Conservation (phyloP, 2,329 filamentous ascomycete species). For the Fusarium foetens region DNA sequence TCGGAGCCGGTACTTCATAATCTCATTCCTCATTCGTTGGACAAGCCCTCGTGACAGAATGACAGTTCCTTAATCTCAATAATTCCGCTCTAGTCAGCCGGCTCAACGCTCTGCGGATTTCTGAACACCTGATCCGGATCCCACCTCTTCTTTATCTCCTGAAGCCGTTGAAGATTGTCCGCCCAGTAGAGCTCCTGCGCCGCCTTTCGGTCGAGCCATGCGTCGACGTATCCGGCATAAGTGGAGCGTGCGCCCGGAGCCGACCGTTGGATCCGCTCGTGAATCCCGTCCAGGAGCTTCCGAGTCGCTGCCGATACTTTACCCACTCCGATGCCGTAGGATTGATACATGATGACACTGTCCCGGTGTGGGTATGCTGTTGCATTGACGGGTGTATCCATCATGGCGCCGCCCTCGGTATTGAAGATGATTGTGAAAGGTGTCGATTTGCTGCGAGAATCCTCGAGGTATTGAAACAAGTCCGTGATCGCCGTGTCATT, state of each 20-base stretch:
- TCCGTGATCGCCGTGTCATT: conserved; percentile 55
- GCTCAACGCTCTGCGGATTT: conserved; percentile 50
- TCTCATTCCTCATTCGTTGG: background rate
- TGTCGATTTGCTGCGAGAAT: conserved; percentile 59
- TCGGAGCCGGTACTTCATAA: conserved; percentile 13
- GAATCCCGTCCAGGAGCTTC: conserved; percentile 63
- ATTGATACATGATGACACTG: conserved; percentile 71
- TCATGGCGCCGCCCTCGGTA: conserved; percentile 67
- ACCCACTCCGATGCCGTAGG: conserved; percentile 65
- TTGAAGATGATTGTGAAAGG: conserved; percentile 73
- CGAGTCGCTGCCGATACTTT: conserved; percentile 58
- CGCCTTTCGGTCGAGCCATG: conserved; percentile 52
- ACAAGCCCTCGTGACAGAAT: conserved; percentile 5
- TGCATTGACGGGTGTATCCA: conserved; percentile 63
- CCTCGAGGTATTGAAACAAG: conserved; percentile 65
- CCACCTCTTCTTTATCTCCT: conserved; percentile 49
- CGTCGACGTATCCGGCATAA: conserved; percentile 73
- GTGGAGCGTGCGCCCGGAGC: conserved; percentile 55
- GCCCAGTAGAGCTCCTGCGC: conserved; percentile 54
- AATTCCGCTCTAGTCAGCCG: conserved; percentile 51
- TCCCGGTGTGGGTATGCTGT: conserved; percentile 73
- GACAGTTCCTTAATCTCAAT: background rate
- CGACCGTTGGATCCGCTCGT: conserved; percentile 52
- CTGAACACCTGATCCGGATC: conserved; percentile 54
- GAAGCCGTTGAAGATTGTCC: conserved; percentile 47